Evolutionary conservation across 139 green algal genomes (phyloP).

Genomic region (Coccomyxa sp.): DNA sequence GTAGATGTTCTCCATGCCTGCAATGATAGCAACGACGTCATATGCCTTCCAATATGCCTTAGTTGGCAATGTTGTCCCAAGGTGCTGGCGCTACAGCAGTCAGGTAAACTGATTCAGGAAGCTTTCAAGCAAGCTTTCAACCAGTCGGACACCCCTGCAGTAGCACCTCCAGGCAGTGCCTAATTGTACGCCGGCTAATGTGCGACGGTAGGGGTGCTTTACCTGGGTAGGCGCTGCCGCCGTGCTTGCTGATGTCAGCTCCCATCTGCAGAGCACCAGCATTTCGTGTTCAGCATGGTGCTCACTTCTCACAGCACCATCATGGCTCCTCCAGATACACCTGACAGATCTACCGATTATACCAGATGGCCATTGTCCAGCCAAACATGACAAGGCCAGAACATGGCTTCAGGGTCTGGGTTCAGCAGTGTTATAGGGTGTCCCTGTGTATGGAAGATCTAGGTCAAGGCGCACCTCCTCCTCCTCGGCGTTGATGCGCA

Average conservation of each 20-base stretch:
- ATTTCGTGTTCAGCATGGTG: neutral
- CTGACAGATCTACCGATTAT: neutral
- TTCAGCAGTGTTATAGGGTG: neutral
- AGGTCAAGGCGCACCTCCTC: slow-evolving; percentile 32
- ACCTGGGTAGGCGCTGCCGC: neutral
- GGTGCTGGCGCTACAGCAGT: too few relatives aligned
- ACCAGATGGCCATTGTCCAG: neutral
- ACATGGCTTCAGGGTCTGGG: neutral
- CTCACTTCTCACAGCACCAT: neutral
- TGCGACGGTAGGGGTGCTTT: too few relatives aligned
- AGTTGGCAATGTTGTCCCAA: too few relatives aligned
- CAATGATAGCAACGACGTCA: too few relatives aligned
- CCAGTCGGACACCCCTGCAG: too few relatives aligned
- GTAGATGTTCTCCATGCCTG: neutral
- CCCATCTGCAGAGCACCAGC: neutral
- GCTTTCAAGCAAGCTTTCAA: too few relatives aligned
- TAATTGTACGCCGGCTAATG: too few relatives aligned
- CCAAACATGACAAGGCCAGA: neutral
- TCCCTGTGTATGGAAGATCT: neutral
- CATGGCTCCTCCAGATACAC: neutral
- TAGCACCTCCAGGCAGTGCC: too few relatives aligned
- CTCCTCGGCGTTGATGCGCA: slow-evolving; percentile 53
- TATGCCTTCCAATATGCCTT: too few relatives aligned
- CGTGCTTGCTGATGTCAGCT: neutral
- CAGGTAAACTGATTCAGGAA: too few relatives aligned